Conservation (phyloP, 2,329 filamentous ascomycete genomes). For the Cytospora mali region DNA sequence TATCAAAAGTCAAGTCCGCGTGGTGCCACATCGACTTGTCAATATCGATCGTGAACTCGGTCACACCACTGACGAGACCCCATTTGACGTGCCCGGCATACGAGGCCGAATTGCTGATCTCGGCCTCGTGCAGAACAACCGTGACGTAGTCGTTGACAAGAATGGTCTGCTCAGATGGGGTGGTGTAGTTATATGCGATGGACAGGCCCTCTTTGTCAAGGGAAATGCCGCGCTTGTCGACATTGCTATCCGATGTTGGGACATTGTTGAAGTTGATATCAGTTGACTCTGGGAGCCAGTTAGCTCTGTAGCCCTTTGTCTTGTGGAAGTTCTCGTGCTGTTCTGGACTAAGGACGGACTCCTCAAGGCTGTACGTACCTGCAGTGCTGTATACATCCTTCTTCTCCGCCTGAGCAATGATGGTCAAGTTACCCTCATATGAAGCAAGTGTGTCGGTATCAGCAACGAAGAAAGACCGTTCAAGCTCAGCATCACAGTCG, state of each 20-base stretch:
- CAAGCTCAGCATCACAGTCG: conserved; percentile 30
- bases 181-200: conserved; percentile 30
- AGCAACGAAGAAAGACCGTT: conserved; percentile 33
- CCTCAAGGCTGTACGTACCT: conserved; percentile 19
- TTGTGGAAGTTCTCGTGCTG: neutral
- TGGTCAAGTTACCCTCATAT: conserved; percentile 26
- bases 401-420: conserved; percentile 32
- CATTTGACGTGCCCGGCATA: conserved; percentile 33
- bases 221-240: conserved; percentile 30
- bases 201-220: conserved; percentile 31
- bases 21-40: conserved; percentile 30
- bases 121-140: conserved; percentile 31
- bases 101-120: conserved; percentile 30
- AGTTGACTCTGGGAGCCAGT: conserved; percentile 17
- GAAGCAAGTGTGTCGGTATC: conserved; percentile 26
- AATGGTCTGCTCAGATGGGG: conserved; percentile 29
- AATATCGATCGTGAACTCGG: conserved; percentile 32
- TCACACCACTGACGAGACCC: conserved; percentile 29
- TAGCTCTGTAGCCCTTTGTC: neutral
- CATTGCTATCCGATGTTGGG: conserved; percentile 20
- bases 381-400: conserved; percentile 33
- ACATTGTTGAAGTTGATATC: conserved; percentile 31
- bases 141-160: conserved; percentile 30
- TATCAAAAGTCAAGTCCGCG: conserved; percentile 30
- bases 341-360: neutral